Base-by-base conservation (phyloP, 805 yeast species). In the Kuraishia capsulata region DNA sequence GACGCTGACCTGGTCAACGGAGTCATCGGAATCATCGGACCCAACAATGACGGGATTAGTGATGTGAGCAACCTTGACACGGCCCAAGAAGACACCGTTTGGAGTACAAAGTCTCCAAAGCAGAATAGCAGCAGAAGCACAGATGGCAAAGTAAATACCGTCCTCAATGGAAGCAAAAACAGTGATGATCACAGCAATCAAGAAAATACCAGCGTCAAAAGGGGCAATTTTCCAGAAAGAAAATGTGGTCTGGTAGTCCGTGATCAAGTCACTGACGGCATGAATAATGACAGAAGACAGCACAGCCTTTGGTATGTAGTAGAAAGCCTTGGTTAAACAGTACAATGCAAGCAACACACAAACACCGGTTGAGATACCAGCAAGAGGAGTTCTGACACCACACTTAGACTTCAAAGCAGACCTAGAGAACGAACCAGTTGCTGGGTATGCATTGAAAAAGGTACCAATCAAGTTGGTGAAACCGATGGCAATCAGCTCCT, bases 351-450 rank as follows among this genome's bases (percentile, higher is more conserved):
- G 65, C 44, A 89, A 62, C 20, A 89, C 97, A 61, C 90, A 88
- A 33, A 74, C 76, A 55, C 96, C 97, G 10, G 96, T 84, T 60
- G 79, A 83, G 31, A 87, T 70, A 64, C 96, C 96, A 33, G 96
- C 94, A 43, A 89, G 65, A 26, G 97, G 97, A 17, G 97, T 89
- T 54, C 88, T 76, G 34, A 89, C 97, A 56, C 95, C 95, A 71
- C 96, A 89, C 62, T 89, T 89, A 37, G 95, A 81, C 63, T 90
- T 89, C 51, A 89, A 71, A 5, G 97, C 97, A 33, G 96, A 83
- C 67, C 97, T 80, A 16, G 95, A 84, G 60, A 89, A 89, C 1
- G 97, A 89, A 34, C 97, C 97, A 4, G 97, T 89, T 5, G 95
- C 88, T 6, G 97, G 97, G 58, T 89, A 89, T 5, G 97, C 96